A percentile compares a stretch with the other conserved stretches of the same genome.
These are phyloP conservation scores for Penicillium sp. DNA, from an alignment of 2,329 filamentous ascomycete species.

Conservation along the genomic window DNA sequence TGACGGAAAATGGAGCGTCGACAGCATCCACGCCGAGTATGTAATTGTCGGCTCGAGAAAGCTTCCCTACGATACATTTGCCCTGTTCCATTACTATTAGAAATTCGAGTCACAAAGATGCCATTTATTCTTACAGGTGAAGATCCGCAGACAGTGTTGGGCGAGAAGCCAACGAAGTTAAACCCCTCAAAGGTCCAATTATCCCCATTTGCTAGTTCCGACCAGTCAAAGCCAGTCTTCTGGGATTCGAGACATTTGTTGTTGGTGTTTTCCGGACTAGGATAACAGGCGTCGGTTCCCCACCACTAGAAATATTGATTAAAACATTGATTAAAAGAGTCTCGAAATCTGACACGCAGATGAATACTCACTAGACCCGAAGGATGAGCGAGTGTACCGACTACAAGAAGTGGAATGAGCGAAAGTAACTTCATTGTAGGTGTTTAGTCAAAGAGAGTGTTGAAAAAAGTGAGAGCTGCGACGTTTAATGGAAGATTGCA, in stretches of 20 bases:
- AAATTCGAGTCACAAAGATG: background rate
- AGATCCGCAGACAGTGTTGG: slow-evolving; percentile 55
- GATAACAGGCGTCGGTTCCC: slow-evolving; percentile 59
- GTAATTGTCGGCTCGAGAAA: slow-evolving; percentile 56
- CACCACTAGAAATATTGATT: slow-evolving; percentile 41
- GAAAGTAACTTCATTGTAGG: slow-evolving; percentile 23
- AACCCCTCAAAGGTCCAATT: slow-evolving; percentile 72
- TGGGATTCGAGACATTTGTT: slow-evolving; percentile 74
- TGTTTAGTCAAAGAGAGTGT: slow-evolving; percentile 7
- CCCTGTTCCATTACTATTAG: slow-evolving; percentile 38
- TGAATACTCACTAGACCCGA: slow-evolving; percentile 46
- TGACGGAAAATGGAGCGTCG: slow-evolving; percentile 68
- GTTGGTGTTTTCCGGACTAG: slow-evolving; percentile 71
- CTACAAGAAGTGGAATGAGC: slow-evolving; percentile 45
- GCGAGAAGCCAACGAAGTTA: slow-evolving; percentile 71
- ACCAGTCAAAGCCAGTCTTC: slow-evolving; percentile 71
- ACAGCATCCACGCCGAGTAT: slow-evolving; percentile 16
- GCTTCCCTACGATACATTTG: slow-evolving; percentile 65
- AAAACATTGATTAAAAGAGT: no score
- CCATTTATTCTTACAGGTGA: slow-evolving; percentile 47
- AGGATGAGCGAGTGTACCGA: slow-evolving; percentile 41
- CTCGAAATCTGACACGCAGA: background rate
- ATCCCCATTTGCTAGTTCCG: slow-evolving; percentile 60
- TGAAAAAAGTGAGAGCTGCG: slow-evolving; percentile 7
- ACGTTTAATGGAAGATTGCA: slow-evolving; percentile 23